Conservation (phyloP, 2,329 filamentous ascomycete species). For the Ustulina deusta region DNA sequence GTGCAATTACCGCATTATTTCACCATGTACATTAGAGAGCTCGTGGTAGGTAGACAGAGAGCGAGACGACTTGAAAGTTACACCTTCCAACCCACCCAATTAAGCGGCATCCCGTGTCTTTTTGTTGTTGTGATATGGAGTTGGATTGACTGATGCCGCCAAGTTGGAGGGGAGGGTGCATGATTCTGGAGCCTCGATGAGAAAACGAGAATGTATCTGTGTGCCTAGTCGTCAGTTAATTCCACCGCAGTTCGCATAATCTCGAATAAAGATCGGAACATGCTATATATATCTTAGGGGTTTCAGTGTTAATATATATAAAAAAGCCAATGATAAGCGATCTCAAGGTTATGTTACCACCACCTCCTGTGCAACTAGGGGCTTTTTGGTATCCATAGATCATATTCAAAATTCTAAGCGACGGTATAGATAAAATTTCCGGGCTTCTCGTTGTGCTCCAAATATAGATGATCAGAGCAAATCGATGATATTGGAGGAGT, state of each 20-base stretch:
- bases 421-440: not conserved
- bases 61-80: not conserved
- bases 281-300: not conserved
- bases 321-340: not conserved
- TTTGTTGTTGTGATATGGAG: slow-evolving; percentile 1
- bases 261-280: slow-evolving; percentile 1
- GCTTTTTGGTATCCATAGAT: not conserved
- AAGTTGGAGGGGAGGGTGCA: not conserved
- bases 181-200: not conserved
- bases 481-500: not conserved
- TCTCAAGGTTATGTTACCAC: slow-evolving; percentile 10
- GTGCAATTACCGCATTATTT: slow-evolving; percentile 2
- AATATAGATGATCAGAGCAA: not conserved
- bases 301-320: slow-evolving; percentile 4
- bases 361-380: slow-evolving; percentile 5
- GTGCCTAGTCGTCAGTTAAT: slow-evolving; percentile 2
- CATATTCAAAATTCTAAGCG: not conserved
- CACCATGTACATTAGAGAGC: not conserved
- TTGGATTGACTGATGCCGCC: not conserved
- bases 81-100: not conserved
- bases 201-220: slow-evolving; percentile 2
- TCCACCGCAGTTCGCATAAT: slow-evolving; percentile 3
- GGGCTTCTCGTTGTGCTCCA: not conserved
- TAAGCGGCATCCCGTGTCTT: not conserved
- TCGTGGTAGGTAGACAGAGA: not conserved